These are phyloP conservation scores for Carpinus fangiana DNA, from an alignment of 306 rosid species.

Conservation along the genomic window DNA sequence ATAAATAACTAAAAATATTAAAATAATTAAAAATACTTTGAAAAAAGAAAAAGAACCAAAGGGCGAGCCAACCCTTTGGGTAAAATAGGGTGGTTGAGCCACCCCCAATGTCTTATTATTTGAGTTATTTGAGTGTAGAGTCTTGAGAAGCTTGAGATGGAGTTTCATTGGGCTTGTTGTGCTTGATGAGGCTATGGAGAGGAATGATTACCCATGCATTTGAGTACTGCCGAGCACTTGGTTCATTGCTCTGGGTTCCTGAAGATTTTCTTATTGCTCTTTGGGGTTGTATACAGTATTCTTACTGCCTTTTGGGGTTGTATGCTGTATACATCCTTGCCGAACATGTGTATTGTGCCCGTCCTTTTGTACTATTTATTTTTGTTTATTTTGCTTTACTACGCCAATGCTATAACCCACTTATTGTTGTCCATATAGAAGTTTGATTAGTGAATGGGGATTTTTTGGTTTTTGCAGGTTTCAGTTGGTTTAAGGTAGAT, in stretches of 20 bases:
- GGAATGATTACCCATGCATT: neutral
- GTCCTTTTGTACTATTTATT: neutral
- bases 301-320: neutral
- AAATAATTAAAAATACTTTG: no score
- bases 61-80: no score
- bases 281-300: neutral
- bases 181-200: neutral
- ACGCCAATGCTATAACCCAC: neutral
- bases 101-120: no score
- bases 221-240: neutral
- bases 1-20: no score
- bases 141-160: neutral
- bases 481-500: conserved; percentile 29
- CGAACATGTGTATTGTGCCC: neutral
- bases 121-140: neutral
- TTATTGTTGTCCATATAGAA: neutral
- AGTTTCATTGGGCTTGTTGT: neutral
- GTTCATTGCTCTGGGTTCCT: neutral
- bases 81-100: no score
- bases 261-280: neutral
- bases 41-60: no score
- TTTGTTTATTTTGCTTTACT: neutral
- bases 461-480: conserved; percentile 24
- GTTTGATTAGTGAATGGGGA: neutral
- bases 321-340: neutral